These are phyloP conservation scores for Meredithiella fracta DNA, from an alignment of 2,329 filamentous ascomycete genomes.

Conservation along the genomic window DNA sequence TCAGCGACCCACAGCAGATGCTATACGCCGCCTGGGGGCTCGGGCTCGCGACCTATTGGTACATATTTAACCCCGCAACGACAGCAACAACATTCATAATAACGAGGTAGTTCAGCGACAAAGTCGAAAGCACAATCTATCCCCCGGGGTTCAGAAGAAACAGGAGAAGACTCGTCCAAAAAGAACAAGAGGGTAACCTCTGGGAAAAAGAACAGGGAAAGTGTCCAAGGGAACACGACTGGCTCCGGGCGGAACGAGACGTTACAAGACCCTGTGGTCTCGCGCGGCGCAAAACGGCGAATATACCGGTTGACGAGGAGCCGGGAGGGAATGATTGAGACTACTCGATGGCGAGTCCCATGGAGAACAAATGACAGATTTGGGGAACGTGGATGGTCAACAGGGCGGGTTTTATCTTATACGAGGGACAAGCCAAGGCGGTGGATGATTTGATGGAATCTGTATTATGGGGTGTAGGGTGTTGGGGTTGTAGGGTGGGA, in stretches of 20 bases:
- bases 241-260: neutral
- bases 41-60: conserved; percentile 33
- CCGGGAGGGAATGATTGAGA: conserved; percentile 16
- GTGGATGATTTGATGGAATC: conserved; percentile 35
- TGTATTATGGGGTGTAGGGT: conserved; percentile 31
- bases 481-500: conserved; percentile 17
- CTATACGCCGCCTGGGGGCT: conserved; percentile 45
- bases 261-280: neutral
- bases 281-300: conserved; percentile 17
- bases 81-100: conserved; percentile 29
- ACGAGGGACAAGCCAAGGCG: conserved; percentile 31
- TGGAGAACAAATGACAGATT: conserved; percentile 42
- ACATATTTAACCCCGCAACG: conserved; percentile 36
- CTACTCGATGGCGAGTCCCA: conserved; percentile 27
- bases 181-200: conserved; percentile 1
- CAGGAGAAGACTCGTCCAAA: conserved; percentile 3
- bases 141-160: conserved; percentile 6
- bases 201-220: neutral
- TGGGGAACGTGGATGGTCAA: conserved; percentile 36
- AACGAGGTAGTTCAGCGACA: conserved; percentile 37
- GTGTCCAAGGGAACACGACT: neutral
- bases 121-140: conserved; percentile 30
- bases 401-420: conserved; percentile 32
- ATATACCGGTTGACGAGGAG: conserved; percentile 15
- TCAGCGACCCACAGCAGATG: conserved; percentile 39